These are phyloP conservation scores for Diaporthe caulivora DNA, from an alignment of 2,329 filamentous ascomycete genomes.

Conservation along the genomic window DNA sequence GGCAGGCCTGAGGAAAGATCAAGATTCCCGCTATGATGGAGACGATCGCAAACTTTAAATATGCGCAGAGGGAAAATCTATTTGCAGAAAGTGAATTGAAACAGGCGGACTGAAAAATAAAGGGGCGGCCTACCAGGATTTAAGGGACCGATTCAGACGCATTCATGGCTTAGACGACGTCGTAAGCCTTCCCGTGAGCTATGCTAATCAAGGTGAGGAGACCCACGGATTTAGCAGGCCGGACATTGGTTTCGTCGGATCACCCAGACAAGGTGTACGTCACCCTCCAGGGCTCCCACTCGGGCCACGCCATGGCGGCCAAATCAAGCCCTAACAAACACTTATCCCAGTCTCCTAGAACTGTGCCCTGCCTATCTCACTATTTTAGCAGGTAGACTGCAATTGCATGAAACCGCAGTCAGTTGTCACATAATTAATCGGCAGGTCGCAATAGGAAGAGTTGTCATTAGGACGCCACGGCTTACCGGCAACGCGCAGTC, in stretches of 20 bases:
- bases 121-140: conserved; percentile 12
- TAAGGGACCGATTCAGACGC: conserved; percentile 9
- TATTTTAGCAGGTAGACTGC: too few species aligned
- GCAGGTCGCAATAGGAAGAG: background rate
- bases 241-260: conserved; percentile 6
- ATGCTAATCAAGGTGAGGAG: conserved; percentile 12
- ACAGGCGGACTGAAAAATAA: background rate
- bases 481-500: background rate
- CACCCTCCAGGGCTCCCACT: background rate
- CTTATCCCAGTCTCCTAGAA: background rate
- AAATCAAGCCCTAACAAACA: background rate
- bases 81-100: background rate
- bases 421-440: too few species aligned
- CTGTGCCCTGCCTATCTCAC: background rate
- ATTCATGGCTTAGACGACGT: conserved; percentile 8
- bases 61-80: too few species aligned
- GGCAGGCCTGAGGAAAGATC: background rate
- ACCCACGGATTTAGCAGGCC: background rate
- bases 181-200: conserved; percentile 3
- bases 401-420: too few species aligned
- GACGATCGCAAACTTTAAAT: background rate
- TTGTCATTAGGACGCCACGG: background rate
- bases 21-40: background rate
- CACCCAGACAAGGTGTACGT: conserved; percentile 23
- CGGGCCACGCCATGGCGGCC: background rate